Percentiles rank a stretch among this genome's conserved stretches.
phyloP scores from a whole-genome alignment of 2,329 filamentous ascomycete species.

The Cladosporium cucumerinum region DNA sequence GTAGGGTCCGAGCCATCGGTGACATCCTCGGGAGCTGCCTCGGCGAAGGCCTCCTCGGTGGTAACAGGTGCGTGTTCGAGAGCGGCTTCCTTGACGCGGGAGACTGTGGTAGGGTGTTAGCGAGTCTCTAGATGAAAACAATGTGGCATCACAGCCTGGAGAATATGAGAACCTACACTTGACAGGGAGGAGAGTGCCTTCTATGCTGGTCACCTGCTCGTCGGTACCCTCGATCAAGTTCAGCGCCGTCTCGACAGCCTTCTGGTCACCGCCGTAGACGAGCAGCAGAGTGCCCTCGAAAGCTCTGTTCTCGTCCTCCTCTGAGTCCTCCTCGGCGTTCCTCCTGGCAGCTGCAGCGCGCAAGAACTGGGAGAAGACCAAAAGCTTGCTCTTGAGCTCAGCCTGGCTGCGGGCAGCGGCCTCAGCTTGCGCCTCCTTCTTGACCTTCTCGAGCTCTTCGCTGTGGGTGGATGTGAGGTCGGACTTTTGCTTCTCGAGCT shows the following conservation, averaged over 20 bases:
- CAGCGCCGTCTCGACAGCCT: slow-evolving; percentile 69
- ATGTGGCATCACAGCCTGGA: not conserved
- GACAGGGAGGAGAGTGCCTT: slow-evolving; percentile 62
- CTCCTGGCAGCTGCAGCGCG: slow-evolving; percentile 72
- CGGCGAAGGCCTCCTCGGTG: slow-evolving; percentile 49
- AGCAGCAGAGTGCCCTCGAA: slow-evolving; percentile 75
- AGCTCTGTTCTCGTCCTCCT: slow-evolving; percentile 73
- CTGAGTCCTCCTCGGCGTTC: slow-evolving; percentile 62
- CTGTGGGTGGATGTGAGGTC: slow-evolving; percentile 54
- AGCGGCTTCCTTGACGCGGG: slow-evolving; percentile 40
- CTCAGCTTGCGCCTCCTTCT: slow-evolving; percentile 55
- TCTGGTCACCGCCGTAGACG: slow-evolving; percentile 75
- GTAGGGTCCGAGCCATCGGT: slow-evolving; percentile 60
- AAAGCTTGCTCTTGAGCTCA: slow-evolving; percentile 58
- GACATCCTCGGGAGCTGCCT: slow-evolving; percentile 39
- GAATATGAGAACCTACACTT: slow-evolving; percentile 60
- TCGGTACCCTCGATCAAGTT: slow-evolving; percentile 72
- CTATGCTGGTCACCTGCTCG: slow-evolving; percentile 63
- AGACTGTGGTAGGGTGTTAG: slow-evolving; percentile 27
- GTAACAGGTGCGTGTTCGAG: slow-evolving; percentile 53
- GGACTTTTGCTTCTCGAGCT: slow-evolving; percentile 56
- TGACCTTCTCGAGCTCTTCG: slow-evolving; percentile 54
- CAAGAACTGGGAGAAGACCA: slow-evolving; percentile 75
- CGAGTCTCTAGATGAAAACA: not conserved
- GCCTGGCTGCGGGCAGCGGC: slow-evolving; percentile 47